These are phyloP conservation scores for Saccharomyces hybrid DNA, from an alignment of 1,139 yeast genomes.

Conservation along the genomic window DNA sequence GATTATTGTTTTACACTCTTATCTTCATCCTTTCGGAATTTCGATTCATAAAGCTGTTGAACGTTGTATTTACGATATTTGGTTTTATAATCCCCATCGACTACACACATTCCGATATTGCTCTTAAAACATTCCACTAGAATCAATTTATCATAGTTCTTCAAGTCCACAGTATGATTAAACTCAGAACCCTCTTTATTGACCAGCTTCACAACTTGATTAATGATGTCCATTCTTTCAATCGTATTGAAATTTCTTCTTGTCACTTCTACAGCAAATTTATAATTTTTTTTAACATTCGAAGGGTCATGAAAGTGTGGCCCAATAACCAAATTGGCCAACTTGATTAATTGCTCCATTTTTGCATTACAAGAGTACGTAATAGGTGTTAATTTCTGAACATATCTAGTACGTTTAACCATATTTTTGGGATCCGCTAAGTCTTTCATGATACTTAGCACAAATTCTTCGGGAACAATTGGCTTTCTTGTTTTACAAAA, in stretches of 20 bases:
- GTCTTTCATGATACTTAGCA: conserved; percentile 55
- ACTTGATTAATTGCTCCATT: conserved; percentile 53
- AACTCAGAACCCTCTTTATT: conserved; percentile 46
- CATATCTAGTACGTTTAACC: conserved; percentile 54
- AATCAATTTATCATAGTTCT: conserved; percentile 68
- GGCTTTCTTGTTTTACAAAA: conserved; percentile 78
- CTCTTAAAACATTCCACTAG: conserved; percentile 83
- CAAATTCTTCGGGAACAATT: conserved; percentile 67
- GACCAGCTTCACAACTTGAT: conserved; percentile 61
- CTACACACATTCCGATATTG: conserved; percentile 76
- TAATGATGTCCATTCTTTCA: conserved; percentile 61
- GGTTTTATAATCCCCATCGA: conserved; percentile 46
- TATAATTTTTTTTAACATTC: conserved; percentile 41
- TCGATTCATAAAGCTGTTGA: conserved; percentile 53
- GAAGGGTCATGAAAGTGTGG: conserved; percentile 58
- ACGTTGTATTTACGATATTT: conserved; percentile 48
- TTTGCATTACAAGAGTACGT: conserved; percentile 68
- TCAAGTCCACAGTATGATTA: conserved; percentile 74
- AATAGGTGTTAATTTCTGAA: conserved; percentile 77
- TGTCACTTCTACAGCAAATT: conserved; percentile 77
- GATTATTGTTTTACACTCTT: conserved; percentile 1
- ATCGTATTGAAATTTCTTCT: conserved; percentile 72
- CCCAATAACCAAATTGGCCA: conserved; percentile 49
- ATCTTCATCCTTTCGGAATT: conserved; percentile 21
- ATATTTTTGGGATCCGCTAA: conserved; percentile 38